Conservation (phyloP, 768 basidiomycete genomes). For the Lentinula sp. region DNA sequence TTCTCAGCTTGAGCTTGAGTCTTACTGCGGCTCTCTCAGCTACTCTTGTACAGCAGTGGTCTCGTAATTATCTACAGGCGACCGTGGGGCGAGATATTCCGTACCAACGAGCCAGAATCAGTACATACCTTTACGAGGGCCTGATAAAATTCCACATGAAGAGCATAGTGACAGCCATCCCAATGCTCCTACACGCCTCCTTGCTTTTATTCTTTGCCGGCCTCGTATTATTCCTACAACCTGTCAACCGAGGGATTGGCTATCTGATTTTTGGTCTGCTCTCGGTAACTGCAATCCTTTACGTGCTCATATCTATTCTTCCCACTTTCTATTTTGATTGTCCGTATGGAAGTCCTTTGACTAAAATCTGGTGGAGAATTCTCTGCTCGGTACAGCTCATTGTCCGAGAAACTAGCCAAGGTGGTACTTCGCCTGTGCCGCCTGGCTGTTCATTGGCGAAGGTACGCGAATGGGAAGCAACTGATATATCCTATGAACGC, state of each 20-base stretch:
- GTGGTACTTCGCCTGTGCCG: conserved; percentile 9
- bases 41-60: conserved; percentile 46
- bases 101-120: conserved; percentile 33
- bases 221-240: conserved; percentile 36
- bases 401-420: conserved; percentile 17
- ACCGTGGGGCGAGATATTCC: conserved; percentile 24
- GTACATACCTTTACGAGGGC: conserved; percentile 33
- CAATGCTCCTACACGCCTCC: conserved; percentile 41
- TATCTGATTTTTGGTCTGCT: conserved; percentile 6
- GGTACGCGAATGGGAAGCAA: conserved; percentile 28
- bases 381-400: conserved; percentile 20
- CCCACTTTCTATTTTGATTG: conserved; percentile 6
- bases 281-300: not conserved
- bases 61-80: conserved; percentile 32
- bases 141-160: conserved; percentile 31
- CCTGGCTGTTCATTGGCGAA: conserved; percentile 17
- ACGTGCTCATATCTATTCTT: conserved; percentile 10
- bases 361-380: conserved; percentile 11
- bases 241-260: conserved; percentile 25
- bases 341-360: conserved; percentile 11
- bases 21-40: conserved; percentile 35
- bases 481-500: conserved; percentile 24
- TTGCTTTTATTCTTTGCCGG: conserved; percentile 46
- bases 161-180: conserved; percentile 33
- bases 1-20: conserved; percentile 38